Base-by-base conservation (phyloP, 805 yeast species). In the Pichia manshurica region DNA sequence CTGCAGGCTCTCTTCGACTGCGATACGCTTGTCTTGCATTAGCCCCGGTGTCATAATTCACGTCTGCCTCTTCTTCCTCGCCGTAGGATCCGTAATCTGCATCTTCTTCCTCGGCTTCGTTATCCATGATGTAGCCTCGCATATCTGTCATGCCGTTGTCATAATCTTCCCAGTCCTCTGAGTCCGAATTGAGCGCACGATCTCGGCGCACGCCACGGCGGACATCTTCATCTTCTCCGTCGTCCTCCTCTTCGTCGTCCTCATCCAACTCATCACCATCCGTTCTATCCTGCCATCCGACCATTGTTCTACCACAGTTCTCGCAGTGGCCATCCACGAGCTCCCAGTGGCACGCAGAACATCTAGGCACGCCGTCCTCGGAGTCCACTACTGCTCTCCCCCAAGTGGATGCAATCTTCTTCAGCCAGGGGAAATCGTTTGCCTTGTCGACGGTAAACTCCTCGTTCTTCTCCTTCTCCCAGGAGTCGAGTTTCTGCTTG, bases 311-410 rank as follows among this genome's bases (percentile, higher is more conserved):
- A 4, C 84, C 83, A 62, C 93, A 85, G 56, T 84, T 84, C 5
- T 78, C 71, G 57, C 93, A 85, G n/a, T 64, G 69, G 3, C 73
- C 65, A 0, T 86, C 88, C 51, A 77, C 78, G 1, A 84, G 79
- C 56, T 85, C 91, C 91, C 91, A 85, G 57, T 81, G 88, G 60
- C 93, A 85, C 48, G 78, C 75, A 7, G 84, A 77, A 58, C 93
- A 85, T 46, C 91, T 65, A 0, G 84, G 78, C 9, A 84, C 86
- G 2, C 89, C 89, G 56, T 85, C 91, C 25, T 78, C 77, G 25
- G 67, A 68, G 56, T 82, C 89, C 1, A 81, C 67, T 3, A 79
- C 62, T 0, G 83, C 80, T 15, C 71, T 62, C 2, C 79, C 76
- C 16, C 72, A 59, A 43, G 64, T 60, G n/a, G 69, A 65, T 61